Evolutionary conservation across 1,284 basidiomycete genomes (phyloP), one percentile per base, ranked within the genome.

Genomic region (Rhodotorula sp.): DNA sequence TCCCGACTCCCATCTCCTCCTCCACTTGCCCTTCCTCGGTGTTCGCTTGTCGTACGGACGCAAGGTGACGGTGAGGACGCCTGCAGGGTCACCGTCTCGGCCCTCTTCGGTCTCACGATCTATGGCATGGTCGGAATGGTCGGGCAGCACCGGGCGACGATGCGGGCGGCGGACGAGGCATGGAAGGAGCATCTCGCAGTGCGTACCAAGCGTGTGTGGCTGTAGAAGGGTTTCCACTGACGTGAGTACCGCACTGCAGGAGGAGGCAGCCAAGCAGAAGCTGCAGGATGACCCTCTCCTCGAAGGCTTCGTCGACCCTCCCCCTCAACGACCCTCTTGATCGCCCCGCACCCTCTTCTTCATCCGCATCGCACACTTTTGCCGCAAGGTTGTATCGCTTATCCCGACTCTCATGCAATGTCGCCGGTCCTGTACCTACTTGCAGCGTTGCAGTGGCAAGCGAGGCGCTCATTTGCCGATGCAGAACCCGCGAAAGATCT

Each of bases 401-500:
- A 37, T 24, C 20, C 53, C 20, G 26, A 30, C 53, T 30, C 11
- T 22, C 10, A 7, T 5, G 13, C 7, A 54, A 54, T 7, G 40
- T 44, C 16, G 40, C 40, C 40, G 3, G 16, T 44, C 10, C 16
- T 18, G 40, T 44, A 15, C 40, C 40, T 34, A 34, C 34, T 34
- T 34, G 31, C 34, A 37, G 37, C 11, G 34, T n/a, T 55, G 40
- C 40, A 44, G 40, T 44, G 40, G 40, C 11, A 13, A 44, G 16
- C 40, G 40, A 18, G 37, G 18, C n/a, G 6, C 11, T 67, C 64
- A 77, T 62, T 77, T 78, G 15, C 91, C 91, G 67, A 93, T 91
- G 77, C 91, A 93, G 79, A 93, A 93, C 64, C 89, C 88, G 46
- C 84, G 83, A 78, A 94, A 94, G 47, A 94, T 85, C 47, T 85